Evolutionary conservation across 176 grass and related monocot genomes (phyloP).

Genomic region (Chloris gayana): DNA sequence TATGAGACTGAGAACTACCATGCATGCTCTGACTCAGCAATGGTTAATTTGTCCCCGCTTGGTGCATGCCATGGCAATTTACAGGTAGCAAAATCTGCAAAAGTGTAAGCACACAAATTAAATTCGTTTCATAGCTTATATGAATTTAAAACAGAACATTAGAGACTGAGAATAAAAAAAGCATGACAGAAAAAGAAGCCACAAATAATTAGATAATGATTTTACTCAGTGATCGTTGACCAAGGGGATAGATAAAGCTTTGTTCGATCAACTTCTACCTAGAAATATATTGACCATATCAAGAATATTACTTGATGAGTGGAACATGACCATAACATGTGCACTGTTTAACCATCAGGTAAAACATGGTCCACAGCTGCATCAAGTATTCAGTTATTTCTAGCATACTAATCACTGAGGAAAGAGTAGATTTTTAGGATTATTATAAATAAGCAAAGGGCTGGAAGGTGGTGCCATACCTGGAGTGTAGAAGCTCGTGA

Average conservation of each 20-base stretch:
- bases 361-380: too few relatives aligned
- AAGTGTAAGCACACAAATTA: not conserved
- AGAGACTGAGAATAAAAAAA: not conserved
- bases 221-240: not conserved
- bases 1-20: not conserved
- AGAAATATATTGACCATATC: not conserved
- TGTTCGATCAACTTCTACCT: too few relatives aligned
- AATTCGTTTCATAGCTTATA: not conserved
- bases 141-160: not conserved
- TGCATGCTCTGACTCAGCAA: not conserved
- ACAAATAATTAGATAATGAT: not conserved
- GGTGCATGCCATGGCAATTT: too few relatives aligned
- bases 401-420: not conserved
- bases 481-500: constrained; percentile 16
- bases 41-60: not conserved
- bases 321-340: not conserved
- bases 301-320: not conserved
- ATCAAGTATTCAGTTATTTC: not conserved
- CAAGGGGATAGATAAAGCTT: not conserved
- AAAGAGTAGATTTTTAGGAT: not conserved
- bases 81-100: not conserved
- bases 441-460: not conserved
- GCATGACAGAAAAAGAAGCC: not conserved
- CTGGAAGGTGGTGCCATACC: not conserved
- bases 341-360: not conserved